phyloP scores from a whole-genome alignment of 148 eudicot genomes.

The Dysphania ambrosioides region DNA sequence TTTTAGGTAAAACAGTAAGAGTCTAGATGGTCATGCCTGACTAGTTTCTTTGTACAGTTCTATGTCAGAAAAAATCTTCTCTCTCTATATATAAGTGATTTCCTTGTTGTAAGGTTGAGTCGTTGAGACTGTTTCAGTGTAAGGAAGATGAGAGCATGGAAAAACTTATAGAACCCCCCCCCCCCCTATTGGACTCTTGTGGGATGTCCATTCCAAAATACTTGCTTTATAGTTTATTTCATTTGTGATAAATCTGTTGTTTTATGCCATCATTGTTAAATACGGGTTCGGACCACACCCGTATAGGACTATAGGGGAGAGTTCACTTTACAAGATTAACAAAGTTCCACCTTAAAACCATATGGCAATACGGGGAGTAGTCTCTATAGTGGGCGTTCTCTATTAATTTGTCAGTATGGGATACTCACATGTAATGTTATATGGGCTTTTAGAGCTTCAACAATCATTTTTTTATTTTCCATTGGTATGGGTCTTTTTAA shows the following conservation, averaged over 20 bases:
- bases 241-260: background rate
- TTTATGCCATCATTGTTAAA: background rate
- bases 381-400: no score
- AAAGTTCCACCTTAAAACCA: no score
- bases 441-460: no score
- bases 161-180: background rate
- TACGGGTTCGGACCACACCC: no score
- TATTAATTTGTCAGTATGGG: no score
- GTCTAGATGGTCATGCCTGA: background rate
- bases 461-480: background rate
- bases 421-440: no score
- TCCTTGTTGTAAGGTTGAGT: background rate
- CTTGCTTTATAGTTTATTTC: background rate
- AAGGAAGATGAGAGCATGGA: background rate
- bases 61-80: background rate
- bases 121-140: background rate
- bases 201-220: background rate
- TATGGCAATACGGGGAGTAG: no score
- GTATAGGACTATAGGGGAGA: no score
- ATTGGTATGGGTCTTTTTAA: background rate
- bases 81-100: no score
- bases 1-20: background rate
- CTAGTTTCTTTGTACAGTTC: background rate
- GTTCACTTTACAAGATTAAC: no score
- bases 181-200: background rate